phyloP scores from a whole-genome alignment of 345 rosid genomes.

The Melaleuca quinquenervia region DNA sequence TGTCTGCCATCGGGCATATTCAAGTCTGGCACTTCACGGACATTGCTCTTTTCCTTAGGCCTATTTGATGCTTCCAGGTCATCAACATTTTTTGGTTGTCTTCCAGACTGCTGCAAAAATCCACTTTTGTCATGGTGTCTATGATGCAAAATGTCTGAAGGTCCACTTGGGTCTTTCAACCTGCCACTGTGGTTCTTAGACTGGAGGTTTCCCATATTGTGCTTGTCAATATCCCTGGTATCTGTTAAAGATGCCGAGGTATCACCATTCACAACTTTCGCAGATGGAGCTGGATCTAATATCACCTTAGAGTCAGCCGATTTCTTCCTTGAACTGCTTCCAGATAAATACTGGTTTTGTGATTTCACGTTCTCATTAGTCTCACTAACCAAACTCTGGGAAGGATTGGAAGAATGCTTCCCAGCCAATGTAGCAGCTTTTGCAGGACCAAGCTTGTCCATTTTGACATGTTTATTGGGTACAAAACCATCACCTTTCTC shows the following conservation, averaged over 20 bases:
- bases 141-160: conserved; percentile 32
- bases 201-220: conserved; percentile 25
- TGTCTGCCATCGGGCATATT: conserved; percentile 49
- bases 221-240: conserved; percentile 40
- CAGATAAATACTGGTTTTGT: conserved; percentile 30
- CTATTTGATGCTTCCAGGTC: conserved; percentile 31
- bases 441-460: conserved; percentile 27
- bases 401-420: conserved; percentile 14
- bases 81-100: conserved; percentile 10
- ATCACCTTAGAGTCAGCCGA: conserved; percentile 31
- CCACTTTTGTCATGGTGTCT: conserved; percentile 42
- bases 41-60: conserved; percentile 43
- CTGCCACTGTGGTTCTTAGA: conserved; percentile 33
- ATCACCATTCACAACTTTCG: conserved; percentile 33
- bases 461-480: conserved; percentile 46
- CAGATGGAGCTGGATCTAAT: conserved; percentile 26
- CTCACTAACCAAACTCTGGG: conserved; percentile 26
- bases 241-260: conserved; percentile 22
- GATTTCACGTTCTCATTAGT: conserved; percentile 23
- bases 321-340: conserved; percentile 41
- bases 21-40: conserved; percentile 33
- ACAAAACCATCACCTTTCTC: conserved; percentile 36
- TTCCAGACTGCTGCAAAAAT: conserved; percentile 35
- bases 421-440: conserved; percentile 23
- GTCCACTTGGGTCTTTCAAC: conserved; percentile 36